These are phyloP conservation scores for Podospora pseudoanserina DNA, from an alignment of 495 filamentous ascomycete genomes.

Conservation along the genomic window DNA sequence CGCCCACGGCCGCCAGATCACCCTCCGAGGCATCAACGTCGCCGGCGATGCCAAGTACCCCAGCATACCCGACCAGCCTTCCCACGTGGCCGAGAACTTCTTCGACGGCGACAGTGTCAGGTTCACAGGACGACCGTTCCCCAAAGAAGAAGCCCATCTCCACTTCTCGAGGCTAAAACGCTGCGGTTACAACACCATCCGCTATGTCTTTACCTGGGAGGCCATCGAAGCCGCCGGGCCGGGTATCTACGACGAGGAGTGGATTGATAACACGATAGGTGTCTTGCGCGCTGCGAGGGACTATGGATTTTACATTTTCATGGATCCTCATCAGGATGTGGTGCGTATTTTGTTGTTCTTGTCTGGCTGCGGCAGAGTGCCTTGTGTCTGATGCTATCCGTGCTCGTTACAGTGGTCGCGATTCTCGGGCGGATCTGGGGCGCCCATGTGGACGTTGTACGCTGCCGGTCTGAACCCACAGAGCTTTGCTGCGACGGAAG, in stretches of 20 bases:
- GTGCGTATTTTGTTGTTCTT: slow-evolving; percentile 44
- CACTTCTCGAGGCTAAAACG: slow-evolving; percentile 85
- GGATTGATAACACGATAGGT: slow-evolving; percentile 84
- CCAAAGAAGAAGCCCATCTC: slow-evolving; percentile 71
- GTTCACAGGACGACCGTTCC: slow-evolving; percentile 82
- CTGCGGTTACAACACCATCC: slow-evolving; percentile 91
- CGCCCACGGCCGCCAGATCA: slow-evolving; percentile 50
- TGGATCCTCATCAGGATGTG: slow-evolving; percentile 98
- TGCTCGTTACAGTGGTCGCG: slow-evolving; percentile 69
- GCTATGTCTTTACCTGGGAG: slow-evolving; percentile 98
- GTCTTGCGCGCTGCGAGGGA: slow-evolving; percentile 77
- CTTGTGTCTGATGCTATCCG: background rate
- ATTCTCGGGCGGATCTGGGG: slow-evolving; percentile 89
- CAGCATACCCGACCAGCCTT: slow-evolving; percentile 71
- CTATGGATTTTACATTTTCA: slow-evolving; percentile 93
- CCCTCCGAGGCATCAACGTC: slow-evolving; percentile 62
- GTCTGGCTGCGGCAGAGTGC: too few relatives aligned
- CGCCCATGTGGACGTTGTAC: slow-evolving; percentile 96
- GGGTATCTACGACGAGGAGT: slow-evolving; percentile 92
- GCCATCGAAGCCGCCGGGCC: slow-evolving; percentile 94
- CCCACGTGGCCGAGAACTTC: slow-evolving; percentile 73
- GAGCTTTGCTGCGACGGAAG: slow-evolving; percentile 80
- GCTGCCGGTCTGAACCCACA: slow-evolving; percentile 85
- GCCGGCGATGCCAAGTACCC: slow-evolving; percentile 66
- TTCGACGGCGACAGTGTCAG: slow-evolving; percentile 91